Percentiles rank a stretch among this genome's conserved stretches.
phyloP scores from a whole-genome alignment of 306 rosid species.

The Vigna trinervia region DNA sequence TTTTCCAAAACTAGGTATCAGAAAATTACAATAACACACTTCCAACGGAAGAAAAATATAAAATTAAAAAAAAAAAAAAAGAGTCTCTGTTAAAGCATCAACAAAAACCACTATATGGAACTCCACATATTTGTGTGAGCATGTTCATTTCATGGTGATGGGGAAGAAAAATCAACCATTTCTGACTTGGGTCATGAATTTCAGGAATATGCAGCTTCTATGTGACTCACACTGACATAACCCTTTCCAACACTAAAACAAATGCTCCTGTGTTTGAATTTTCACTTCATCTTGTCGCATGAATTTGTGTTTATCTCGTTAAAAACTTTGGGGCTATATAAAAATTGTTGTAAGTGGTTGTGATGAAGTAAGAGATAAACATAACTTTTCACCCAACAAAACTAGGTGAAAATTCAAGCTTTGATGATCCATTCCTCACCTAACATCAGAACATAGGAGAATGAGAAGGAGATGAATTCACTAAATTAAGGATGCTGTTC shows the following conservation, averaged over 20 bases:
- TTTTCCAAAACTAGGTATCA: constrained; percentile 45
- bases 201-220: constrained; percentile 33
- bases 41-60: constrained; percentile 11
- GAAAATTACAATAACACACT: constrained; percentile 40
- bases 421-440: background rate
- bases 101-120: constrained; percentile 48
- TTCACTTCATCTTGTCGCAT: background rate
- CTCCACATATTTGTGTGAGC: constrained; percentile 24
- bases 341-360: background rate
- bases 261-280: background rate
- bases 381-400: background rate
- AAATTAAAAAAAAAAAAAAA: background rate
- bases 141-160: constrained; percentile 28
- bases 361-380: background rate
- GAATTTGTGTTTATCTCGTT: background rate
- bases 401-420: background rate
- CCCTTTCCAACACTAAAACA: background rate
- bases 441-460: constrained; percentile 70
- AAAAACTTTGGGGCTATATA: background rate
- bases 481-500: constrained; percentile 93
- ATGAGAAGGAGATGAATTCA: constrained; percentile 84
- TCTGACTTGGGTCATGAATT: constrained; percentile 16
- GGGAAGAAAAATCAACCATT: constrained; percentile 31
- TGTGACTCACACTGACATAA: background rate
- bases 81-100: constrained; percentile 46